phyloP scores from a whole-genome alignment of 1,284 basidiomycete species.

The Ganoderma sinense region DNA sequence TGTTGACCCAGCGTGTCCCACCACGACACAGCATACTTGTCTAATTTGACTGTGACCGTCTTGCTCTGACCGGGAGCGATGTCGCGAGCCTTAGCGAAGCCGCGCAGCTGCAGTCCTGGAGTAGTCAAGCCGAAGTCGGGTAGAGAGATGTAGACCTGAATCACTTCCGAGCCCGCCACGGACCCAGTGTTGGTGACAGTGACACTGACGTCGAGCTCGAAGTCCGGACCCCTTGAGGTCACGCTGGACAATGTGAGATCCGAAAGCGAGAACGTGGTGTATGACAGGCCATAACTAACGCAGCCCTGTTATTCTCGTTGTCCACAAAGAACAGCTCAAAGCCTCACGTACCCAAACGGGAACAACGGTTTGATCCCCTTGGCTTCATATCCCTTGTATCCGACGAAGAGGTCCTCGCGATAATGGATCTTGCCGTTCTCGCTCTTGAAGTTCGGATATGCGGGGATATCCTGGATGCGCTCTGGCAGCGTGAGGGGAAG shows the following conservation, averaged over 20 bases:
- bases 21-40: slow-evolving; percentile 57
- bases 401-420: slow-evolving; percentile 72
- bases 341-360: slow-evolving; percentile 68
- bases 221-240: slow-evolving; percentile 34
- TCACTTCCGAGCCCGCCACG: slow-evolving; percentile 66
- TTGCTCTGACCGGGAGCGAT: slow-evolving; percentile 9
- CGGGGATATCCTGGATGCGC: slow-evolving; percentile 70
- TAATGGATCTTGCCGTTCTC: slow-evolving; percentile 73
- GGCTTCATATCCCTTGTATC: slow-evolving; percentile 76
- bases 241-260: slow-evolving; percentile 47
- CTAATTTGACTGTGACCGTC: slow-evolving; percentile 4
- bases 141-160: slow-evolving; percentile 73
- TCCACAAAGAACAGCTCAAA: neutral
- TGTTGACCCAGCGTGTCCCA: slow-evolving; percentile 55
- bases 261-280: slow-evolving; percentile 70
- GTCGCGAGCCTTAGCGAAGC: slow-evolving; percentile 58
- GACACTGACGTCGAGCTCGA: slow-evolving; percentile 48
- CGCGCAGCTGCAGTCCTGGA: slow-evolving; percentile 64
- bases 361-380: slow-evolving; percentile 65
- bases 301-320: neutral
- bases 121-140: slow-evolving; percentile 61
- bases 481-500: slow-evolving; percentile 75
- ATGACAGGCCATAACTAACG: slow-evolving; percentile 71
- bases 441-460: slow-evolving; percentile 64
- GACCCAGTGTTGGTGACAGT: slow-evolving; percentile 65